Evolutionary conservation across 495 filamentous ascomycete genomes (phyloP).

Genomic region (Tuber melanosporum): DNA sequence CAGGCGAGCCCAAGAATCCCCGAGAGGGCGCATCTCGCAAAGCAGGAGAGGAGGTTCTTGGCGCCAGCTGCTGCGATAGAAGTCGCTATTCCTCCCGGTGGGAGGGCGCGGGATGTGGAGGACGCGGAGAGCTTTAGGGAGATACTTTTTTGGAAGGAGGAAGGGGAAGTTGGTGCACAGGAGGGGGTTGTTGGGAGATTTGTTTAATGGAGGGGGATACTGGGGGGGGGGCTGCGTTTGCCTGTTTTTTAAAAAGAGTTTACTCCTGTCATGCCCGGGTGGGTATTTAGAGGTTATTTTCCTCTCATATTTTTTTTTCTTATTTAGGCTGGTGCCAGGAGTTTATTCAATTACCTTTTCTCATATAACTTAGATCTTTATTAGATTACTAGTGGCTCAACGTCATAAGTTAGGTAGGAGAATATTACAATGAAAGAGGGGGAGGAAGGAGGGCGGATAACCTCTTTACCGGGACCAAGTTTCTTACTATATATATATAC

Average conservation of each 20-base stretch:
- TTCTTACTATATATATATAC: background rate
- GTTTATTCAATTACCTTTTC: background rate
- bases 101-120: slow-evolving; percentile 6
- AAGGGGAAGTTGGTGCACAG: background rate
- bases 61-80: slow-evolving; percentile 26
- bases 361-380: background rate
- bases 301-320: background rate
- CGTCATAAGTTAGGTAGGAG: background rate
- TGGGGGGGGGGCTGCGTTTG: background rate
- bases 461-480: background rate
- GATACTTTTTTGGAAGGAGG: slow-evolving; percentile 31
- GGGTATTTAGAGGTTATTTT: background rate
- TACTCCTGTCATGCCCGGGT: background rate
- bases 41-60: background rate
- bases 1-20: slow-evolving; percentile 8
- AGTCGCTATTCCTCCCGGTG: slow-evolving; percentile 22
- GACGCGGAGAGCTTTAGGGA: slow-evolving; percentile 34
- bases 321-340: background rate
- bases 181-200: background rate
- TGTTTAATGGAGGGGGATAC: background rate
- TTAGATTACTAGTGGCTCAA: background rate
- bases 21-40: background rate
- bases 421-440: background rate
- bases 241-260: background rate
- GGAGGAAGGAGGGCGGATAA: background rate